Conservation (phyloP, 495 filamentous ascomycete species). For the Aspergillus ostianus region DNA sequence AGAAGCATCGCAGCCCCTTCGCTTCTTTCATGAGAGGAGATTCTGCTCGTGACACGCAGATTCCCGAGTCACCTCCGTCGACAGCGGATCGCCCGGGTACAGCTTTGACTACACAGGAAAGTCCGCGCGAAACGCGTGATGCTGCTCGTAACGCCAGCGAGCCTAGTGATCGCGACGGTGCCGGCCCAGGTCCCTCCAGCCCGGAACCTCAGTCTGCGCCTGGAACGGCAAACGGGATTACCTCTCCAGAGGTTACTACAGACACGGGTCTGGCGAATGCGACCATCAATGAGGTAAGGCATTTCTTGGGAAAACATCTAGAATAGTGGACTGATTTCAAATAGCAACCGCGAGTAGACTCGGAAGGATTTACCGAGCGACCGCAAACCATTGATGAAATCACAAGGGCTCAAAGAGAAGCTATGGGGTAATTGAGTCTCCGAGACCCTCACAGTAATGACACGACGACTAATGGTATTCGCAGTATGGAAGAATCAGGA, state of each 20-base stretch:
- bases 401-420: conserved; percentile 77
- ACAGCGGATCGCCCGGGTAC: conserved; percentile 38
- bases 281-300: conserved; percentile 27
- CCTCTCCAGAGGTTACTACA: conserved; percentile 19
- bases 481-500: conserved; percentile 62
- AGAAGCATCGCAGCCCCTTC: conserved; percentile 48
- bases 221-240: conserved; percentile 31
- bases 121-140: conserved; percentile 30
- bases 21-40: conserved; percentile 51
- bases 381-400: conserved; percentile 73
- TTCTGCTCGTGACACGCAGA: conserved; percentile 40
- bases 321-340: conserved; percentile 10
- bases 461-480: conserved; percentile 15
- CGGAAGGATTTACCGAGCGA: conserved; percentile 67
- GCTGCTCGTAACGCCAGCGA: conserved; percentile 32
- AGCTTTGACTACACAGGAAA: conserved; percentile 33
- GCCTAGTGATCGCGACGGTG: conserved; percentile 26
- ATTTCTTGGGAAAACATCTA: neutral
- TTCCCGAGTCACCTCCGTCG: conserved; percentile 38
- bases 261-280: conserved; percentile 22
- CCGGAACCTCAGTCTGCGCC: conserved; percentile 22
- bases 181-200: conserved; percentile 21
- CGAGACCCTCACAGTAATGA: neutral
- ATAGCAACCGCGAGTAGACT: conserved; percentile 48
- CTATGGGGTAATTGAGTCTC: conserved; percentile 49